Percentiles rank a stretch among this genome's conserved stretches.
These are phyloP conservation scores for Mycosphaerella arachidis DNA, from an alignment of 2,329 filamentous ascomycete species.

Conservation along the genomic window DNA sequence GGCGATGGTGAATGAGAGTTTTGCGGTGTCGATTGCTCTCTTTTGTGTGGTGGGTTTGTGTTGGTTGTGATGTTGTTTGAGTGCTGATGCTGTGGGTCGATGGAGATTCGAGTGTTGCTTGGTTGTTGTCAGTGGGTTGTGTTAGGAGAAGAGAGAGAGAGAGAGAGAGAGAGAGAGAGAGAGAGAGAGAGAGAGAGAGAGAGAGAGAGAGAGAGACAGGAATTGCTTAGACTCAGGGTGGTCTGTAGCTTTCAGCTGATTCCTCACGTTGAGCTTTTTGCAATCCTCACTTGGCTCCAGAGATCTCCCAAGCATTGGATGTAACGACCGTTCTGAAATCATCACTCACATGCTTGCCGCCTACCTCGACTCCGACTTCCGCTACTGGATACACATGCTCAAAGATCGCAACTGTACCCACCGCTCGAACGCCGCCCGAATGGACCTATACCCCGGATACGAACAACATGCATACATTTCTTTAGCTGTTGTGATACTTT, in stretches of 20 bases:
- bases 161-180: neutral
- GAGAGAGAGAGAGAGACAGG: neutral
- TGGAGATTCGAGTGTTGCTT: neutral
- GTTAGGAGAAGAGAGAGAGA: neutral
- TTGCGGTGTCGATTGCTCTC: constrained; percentile 1
- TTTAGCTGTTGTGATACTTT: constrained; percentile 68
- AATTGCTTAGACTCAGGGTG: neutral
- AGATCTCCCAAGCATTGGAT: neutral
- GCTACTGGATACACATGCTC: neutral
- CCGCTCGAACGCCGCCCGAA: neutral
- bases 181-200: neutral
- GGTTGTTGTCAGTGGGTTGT: neutral
- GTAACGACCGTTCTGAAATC: neutral
- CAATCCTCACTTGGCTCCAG: neutral
- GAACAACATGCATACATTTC: neutral
- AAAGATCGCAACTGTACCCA: neutral
- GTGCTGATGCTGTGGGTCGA: neutral
- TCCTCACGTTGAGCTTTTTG: neutral
- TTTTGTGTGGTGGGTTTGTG: neutral
- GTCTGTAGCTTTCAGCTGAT: neutral
- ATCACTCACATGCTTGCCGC: neutral
- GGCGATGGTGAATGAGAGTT: constrained; percentile 17
- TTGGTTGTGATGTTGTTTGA: neutral
- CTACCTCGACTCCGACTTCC: neutral
- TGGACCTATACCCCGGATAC: neutral